Conservation (phyloP, 2,329 filamentous ascomycete genomes). For the Dactylellina drechsleri region DNA sequence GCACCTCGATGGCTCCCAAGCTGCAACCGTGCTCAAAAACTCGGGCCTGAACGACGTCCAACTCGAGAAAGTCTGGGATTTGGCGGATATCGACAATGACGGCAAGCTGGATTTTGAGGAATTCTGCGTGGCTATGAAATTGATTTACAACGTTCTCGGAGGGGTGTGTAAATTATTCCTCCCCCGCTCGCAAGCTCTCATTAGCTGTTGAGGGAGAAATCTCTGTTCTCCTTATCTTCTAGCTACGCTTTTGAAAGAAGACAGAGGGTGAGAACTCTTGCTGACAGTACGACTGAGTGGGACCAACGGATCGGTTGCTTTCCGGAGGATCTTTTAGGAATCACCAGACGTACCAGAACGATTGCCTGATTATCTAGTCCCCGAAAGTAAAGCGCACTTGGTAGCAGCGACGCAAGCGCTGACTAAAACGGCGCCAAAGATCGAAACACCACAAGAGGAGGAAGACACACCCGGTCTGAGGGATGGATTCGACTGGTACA, state of each 20-base stretch:
- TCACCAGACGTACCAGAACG: conserved; percentile 85
- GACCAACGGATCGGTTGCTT: not conserved
- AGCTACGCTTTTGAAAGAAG: not conserved
- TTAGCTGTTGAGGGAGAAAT: not conserved
- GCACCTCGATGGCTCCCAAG: conserved; percentile 75
- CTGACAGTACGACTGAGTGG: conserved; percentile 19
- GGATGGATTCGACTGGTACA: conserved; percentile 99
- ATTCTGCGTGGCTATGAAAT: conserved; percentile 97
- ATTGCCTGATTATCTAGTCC: conserved; percentile 95
- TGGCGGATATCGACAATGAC: conserved; percentile 96
- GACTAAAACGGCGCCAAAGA: conserved; percentile 79
- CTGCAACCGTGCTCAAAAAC: conserved; percentile 78
- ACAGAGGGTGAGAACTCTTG: conserved; percentile 11
- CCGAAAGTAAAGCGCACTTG: conserved; percentile 91
- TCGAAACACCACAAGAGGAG: conserved; percentile 82
- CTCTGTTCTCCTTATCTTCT: not conserved
- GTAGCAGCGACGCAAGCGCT: conserved; percentile 85
- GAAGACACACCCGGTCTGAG: conserved; percentile 85
- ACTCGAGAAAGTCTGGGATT: conserved; percentile 96
- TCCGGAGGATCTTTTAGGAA: conserved; percentile 69
- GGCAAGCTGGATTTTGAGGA: conserved; percentile 98
- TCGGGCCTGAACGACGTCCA: conserved; percentile 79
- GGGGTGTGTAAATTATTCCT: conserved; percentile 71
- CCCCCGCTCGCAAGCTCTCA: conserved; percentile 1
- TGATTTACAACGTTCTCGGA: conserved; percentile 97